Evolutionary conservation across 352 stramenopile genomes (phyloP), one percentile per base, ranked within the genome.

Genomic region (Globisporangium middletonii): DNA sequence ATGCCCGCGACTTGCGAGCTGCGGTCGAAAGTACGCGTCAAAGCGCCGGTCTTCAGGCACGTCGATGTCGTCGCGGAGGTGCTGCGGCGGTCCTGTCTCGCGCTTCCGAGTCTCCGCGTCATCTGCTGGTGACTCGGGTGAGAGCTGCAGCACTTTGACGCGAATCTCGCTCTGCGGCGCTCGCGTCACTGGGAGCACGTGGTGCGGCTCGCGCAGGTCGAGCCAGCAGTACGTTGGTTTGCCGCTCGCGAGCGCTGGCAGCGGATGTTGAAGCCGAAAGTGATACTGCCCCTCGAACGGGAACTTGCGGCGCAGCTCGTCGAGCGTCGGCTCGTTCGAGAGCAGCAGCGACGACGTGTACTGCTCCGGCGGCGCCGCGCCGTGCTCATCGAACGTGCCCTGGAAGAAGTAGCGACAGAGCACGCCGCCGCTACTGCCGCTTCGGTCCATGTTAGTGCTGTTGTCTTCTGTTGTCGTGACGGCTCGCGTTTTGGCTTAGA

Each of bases 331-430:
- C 23, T 68, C 60, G 15, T 65, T 58, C 0, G 80, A 90, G n/a
- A 95, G 70, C 57, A 94, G 55, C 19, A 93, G 48, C 13, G 77
- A 79, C 1, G 79, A 91, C 50, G 67, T 70, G 49, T 72, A 72
- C 45, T 78, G 71, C 51, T 86, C 75, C n/a, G 74, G 59, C 5
- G 69, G 64, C 26, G 59, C 53, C 6, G n/a, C 44, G 11, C 74
- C 68, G 6, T 68, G 73, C 55, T 92, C 82, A 15, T 71, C 71
- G 65, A 85, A 62, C 69, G 79, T 89, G 48, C 79, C 63, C 67
- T 90, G 83, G 73, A 93, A 91, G 58, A 92, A 92, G 66, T 92
- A 92, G 58, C 75, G 80, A 53, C 83, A 92, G 55, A 92, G 71
- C 64, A 92, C 83, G 55, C 69, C 63, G 60, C 63, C 38, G 35